Base-by-base conservation (phyloP, 1,139 yeast genomes). In the Tardiomyces digboiensis region DNA sequence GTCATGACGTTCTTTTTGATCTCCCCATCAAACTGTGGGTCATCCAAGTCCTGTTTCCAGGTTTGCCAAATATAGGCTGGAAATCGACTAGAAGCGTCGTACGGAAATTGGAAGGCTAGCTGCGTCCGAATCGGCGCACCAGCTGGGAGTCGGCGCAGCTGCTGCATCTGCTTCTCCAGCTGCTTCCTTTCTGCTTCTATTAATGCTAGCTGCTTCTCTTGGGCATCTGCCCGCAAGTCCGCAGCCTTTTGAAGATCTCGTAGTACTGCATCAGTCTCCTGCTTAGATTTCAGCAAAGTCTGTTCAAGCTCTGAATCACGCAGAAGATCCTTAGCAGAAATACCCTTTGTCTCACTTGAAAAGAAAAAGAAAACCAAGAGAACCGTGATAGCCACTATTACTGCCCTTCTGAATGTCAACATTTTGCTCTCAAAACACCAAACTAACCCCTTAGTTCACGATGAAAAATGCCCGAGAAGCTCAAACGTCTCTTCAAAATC, bases 1-100 rank as follows among this genome's bases (percentile, higher is more conserved):
- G 65, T 70, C 49, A 53, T 62, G 44, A 67, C 74, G 53, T 78
- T 80, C 16, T 63, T 58, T 10, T 58, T 46, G 2, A 93, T 84
- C 52, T 81, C 77, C 13, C 57, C 54, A 1, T 67, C 61, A 40
- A 67, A 58, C 19, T 49, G 47, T 6, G 65, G 66, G 51, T 80
- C 76, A 13, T 72, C 71, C 19, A 74, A 55, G 7, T 75, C 76
- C 12, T 76, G 80, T 64, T 88, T 89, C 97, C 97, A 91, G 1
- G 98, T 91, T 64, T 91, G 98, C 97, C 97, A 91, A 39, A 91
- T 78, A 48, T 74, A 74, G 48, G 80, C 81, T 22, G 91, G 95
- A 47, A 84, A 77, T 46, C 57, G 56, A 23, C 49, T 53, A 22
- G 84, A 65, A 2, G 78, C 70, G 47, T 81, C 81, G 61, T 86